Base-by-base conservation (phyloP, 495 filamentous ascomycete genomes). In the Hypomontagnella submonticulosa region DNA sequence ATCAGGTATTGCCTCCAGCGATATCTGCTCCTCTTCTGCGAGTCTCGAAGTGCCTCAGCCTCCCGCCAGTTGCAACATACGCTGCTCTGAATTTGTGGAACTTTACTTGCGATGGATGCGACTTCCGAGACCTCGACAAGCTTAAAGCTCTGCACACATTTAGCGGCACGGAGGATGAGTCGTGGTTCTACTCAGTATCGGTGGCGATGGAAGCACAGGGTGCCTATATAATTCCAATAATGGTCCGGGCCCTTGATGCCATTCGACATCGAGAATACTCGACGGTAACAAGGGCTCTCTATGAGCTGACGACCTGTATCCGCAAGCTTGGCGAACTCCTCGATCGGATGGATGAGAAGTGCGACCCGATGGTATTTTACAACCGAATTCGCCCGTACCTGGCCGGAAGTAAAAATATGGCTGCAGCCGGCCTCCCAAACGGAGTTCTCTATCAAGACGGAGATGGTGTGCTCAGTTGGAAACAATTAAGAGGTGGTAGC, bases 321-420 rank as follows among this genome's bases (percentile, higher is more conserved):
- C 88, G 89, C 59, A 86, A 89, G 37, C 83, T 97, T 2, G 88
- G 82, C 1, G 68, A 68, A 0, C 71, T 97, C 0, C 79, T 97
- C 0, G 82, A 86, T 41, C 84, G 89, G 15, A 93, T 99, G 91
- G 89, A 97, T 69, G 95, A 98, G 66, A 88, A 86, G 67, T 98
- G 95, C 73, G 91, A 97, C 67, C 92, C 94, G 0, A 88, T 91
- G 72, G 85, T 96, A 30, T 99, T 99, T 77, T 97, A 97, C 75
- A 87, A 97, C 76, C 87, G 87, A 19, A 93, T 99, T 69, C 87
- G 95, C 10, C 96, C 95, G 0, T 98, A 93, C 77, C 83, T 99
- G 4, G 94, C 95, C 4, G 95, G 95, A 2, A 91, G 90, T 72
- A 96, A 96, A 81, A 97, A 97, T 72, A 99, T 99, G 95, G 87